Percentiles rank a stretch among this genome's conserved stretches.
These are phyloP conservation scores for Alternaria sp. DNA, from an alignment of 2,329 filamentous ascomycete genomes.

Conservation along the genomic window DNA sequence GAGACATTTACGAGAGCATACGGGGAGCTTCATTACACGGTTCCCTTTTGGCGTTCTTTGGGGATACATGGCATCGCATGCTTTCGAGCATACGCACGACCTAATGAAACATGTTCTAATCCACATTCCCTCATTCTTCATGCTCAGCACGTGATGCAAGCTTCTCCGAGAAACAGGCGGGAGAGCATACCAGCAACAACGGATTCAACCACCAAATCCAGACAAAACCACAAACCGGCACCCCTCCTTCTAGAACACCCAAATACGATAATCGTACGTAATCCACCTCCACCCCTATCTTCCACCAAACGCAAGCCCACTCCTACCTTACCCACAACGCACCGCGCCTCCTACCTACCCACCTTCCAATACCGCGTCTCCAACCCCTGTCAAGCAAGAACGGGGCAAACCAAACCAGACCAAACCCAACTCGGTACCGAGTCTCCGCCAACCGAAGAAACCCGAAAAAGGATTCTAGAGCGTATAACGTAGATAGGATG, in stretches of 20 bases:
- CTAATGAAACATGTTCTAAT: conserved; percentile 4
- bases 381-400: background rate
- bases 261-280: background rate
- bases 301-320: background rate
- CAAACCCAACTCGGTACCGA: background rate
- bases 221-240: background rate
- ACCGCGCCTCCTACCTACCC: background rate
- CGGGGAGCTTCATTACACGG: conserved; percentile 12
- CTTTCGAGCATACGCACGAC: background rate
- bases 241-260: background rate
- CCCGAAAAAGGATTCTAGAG: background rate
- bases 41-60: conserved; percentile 4
- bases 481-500: background rate
- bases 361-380: background rate
- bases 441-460: background rate
- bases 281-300: background rate
- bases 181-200: background rate
- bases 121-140: background rate
- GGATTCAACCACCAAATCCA: background rate
- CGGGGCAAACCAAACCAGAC: background rate
- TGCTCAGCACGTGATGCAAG: background rate
- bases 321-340: background rate
- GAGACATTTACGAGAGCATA: conserved; percentile 11
- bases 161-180: background rate
- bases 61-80: background rate